Evolutionary conservation across 2,329 filamentous ascomycete species (phyloP), one percentile per base, ranked within the genome.

Genomic region (Aspergillus pseudotamarii): DNA sequence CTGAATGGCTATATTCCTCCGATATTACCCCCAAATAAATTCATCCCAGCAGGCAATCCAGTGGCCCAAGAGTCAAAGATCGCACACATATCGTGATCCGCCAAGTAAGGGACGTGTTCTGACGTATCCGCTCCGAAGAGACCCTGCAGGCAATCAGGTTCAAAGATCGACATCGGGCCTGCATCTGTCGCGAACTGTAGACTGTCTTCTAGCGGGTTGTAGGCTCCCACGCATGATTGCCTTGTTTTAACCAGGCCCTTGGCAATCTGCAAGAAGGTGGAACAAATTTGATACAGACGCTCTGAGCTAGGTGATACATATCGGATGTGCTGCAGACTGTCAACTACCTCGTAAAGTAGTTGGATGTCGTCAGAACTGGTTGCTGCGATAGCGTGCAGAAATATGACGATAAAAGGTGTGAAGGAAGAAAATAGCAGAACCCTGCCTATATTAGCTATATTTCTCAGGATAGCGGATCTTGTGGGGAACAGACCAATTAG

Each of bases 351-450:
- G 54, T 70, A 65, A 4, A 72, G 65, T 14, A 72, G 61, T 28
- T 63, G 57, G 30, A 69, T 55, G 57, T 71, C 67, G 30, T 65
- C 61, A 12, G 50, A 26, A 45, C 63, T 68, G 6, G 45, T 66
- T 10, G 70, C 64, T 5, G 70, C 66, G 45, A 64, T 62, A 19
- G 59, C 64, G 43, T 66, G 64, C 3, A 66, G 55, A 54, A 74
- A 72, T 1, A 71, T 66, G 0, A 74, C 71, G 26, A 74, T 68
- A 43, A 74, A 70, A 46, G 57, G 64, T 3, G 68, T 73, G 32
- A 72, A 71, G 3, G 71, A 71, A 1, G 67, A 63, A 21, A 65
- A 72, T 1, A 72, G 54, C 3, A 73, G 62, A 14, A 73, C 61
- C 68, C 72, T 72, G 21, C n/a, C 8, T 32, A 12, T 16, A 23